phyloP scores from a whole-genome alignment of 108 stramenopile genomes.

The Cyclotella sp. region DNA sequence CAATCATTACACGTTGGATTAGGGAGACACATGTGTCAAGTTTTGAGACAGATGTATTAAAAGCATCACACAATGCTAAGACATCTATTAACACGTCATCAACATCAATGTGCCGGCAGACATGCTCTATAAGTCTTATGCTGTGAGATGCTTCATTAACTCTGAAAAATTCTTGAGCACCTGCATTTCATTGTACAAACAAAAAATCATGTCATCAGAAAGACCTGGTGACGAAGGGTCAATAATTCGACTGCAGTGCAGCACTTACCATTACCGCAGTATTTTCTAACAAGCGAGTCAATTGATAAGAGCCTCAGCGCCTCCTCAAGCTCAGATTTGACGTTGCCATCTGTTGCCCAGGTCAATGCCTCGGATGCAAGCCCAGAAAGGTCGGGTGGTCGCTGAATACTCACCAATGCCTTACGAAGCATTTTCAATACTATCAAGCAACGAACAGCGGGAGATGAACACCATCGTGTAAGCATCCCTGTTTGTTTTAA shows the following conservation, averaged over 20 bases:
- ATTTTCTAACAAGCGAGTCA: constrained; percentile 72
- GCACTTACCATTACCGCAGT: constrained; percentile 72
- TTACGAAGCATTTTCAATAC: constrained; percentile 70
- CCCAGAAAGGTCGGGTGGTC: constrained; percentile 62
- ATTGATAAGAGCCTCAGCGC: constrained; percentile 75
- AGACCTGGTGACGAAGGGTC: neutral
- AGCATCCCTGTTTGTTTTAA: constrained; percentile 32
- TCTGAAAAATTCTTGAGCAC: constrained; percentile 77
- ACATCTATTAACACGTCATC: constrained; percentile 61
- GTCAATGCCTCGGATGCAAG: constrained; percentile 70
- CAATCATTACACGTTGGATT: constrained; percentile 58
- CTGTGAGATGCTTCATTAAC: constrained; percentile 76
- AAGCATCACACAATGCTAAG: constrained; percentile 78
- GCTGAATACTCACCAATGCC: constrained; percentile 70
- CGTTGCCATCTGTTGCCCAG: constrained; percentile 69
- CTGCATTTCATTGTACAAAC: neutral
- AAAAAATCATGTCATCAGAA: neutral
- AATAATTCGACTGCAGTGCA: neutral
- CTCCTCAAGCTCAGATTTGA: constrained; percentile 81
- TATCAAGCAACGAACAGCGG: constrained; percentile 64
- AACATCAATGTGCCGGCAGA: constrained; percentile 63
- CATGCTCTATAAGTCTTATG: constrained; percentile 65
- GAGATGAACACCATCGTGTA: constrained; percentile 61
- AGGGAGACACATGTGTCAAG: constrained; percentile 63
- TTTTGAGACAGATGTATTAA: constrained; percentile 60